A percentile compares a stretch with the other conserved stretches of the same genome.
phyloP scores from a whole-genome alignment of 2,329 filamentous ascomycete species.

The Dothidotthia symphoricarpi region DNA sequence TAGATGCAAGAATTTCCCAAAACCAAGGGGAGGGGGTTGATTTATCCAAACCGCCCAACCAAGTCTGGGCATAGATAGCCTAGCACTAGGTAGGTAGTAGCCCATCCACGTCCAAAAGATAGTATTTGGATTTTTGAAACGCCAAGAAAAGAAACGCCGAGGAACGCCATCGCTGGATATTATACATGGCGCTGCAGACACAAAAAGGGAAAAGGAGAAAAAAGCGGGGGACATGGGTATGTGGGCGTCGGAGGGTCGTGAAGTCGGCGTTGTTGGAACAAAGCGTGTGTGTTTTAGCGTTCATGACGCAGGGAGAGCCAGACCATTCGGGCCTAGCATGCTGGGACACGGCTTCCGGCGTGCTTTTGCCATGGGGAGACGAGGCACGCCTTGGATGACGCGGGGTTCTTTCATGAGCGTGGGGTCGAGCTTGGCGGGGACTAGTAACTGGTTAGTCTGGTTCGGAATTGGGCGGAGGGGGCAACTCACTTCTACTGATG shows the following conservation, averaged over 20 bases:
- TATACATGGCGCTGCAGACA: constrained; percentile 30
- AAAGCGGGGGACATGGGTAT: constrained; percentile 12
- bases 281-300: constrained; percentile 11
- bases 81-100: no score
- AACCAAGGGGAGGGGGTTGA: no score
- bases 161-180: constrained; percentile 38
- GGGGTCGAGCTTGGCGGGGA: constrained; percentile 80
- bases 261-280: constrained; percentile 16
- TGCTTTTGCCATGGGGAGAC: constrained; percentile 52
- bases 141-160: no score
- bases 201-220: constrained; percentile 7
- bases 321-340: constrained; percentile 38
- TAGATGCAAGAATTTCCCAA: constrained; percentile 25
- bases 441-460: constrained; percentile 55
- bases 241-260: constrained; percentile 12
- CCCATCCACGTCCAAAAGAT: no score
- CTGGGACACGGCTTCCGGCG: constrained; percentile 51
- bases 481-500: constrained; percentile 51
- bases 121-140: no score
- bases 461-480: constrained; percentile 55
- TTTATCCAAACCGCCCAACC: no score
- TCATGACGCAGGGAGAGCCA: constrained; percentile 27
- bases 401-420: constrained; percentile 89
- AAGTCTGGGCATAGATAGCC: no score
- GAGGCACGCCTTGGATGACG: constrained; percentile 82